Evolutionary conservation across 305 asterid species (phyloP).

Genomic region (Fraxinus dipetala): DNA sequence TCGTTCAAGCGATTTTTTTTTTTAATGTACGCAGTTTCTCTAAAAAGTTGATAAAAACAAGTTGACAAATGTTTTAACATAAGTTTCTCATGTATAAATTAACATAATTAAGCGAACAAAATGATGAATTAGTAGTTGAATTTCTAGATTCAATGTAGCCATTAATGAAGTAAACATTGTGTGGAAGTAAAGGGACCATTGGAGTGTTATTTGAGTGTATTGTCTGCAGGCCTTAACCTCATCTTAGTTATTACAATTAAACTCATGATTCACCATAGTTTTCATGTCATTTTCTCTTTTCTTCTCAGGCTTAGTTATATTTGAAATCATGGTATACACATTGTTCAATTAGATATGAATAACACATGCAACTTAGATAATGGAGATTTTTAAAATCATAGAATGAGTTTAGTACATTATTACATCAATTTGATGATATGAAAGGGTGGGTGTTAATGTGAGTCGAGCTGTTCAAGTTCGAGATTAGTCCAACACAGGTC

Average conservation of each 20-base stretch:
- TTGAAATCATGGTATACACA: not conserved
- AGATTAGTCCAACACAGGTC: not conserved
- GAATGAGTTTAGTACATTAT: not conserved
- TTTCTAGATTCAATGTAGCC: not conserved
- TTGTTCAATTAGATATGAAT: not conserved
- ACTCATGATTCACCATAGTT: not conserved
- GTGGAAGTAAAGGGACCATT: conserved; percentile 19
- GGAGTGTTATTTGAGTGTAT: conserved; percentile 4
- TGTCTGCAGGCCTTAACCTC: not conserved
- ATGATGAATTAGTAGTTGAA: not conserved
- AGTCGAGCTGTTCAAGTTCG: not conserved
- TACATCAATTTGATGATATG: not conserved
- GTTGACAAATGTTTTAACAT: no score
- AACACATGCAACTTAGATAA: not conserved
- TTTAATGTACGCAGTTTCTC: not conserved
- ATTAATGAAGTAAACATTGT: conserved; percentile 17
- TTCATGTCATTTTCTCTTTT: not conserved
- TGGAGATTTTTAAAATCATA: no score
- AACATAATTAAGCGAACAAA: not conserved
- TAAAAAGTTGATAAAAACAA: no score
- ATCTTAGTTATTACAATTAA: not conserved
- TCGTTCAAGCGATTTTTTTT: no score
- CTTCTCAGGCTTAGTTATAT: not conserved
- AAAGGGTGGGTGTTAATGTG: not conserved
- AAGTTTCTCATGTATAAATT: no score